Evolutionary conservation across 352 stramenopile genomes (phyloP), one percentile per base, ranked within the genome.

Genomic region (Phytopythium cucurbitacearum): DNA sequence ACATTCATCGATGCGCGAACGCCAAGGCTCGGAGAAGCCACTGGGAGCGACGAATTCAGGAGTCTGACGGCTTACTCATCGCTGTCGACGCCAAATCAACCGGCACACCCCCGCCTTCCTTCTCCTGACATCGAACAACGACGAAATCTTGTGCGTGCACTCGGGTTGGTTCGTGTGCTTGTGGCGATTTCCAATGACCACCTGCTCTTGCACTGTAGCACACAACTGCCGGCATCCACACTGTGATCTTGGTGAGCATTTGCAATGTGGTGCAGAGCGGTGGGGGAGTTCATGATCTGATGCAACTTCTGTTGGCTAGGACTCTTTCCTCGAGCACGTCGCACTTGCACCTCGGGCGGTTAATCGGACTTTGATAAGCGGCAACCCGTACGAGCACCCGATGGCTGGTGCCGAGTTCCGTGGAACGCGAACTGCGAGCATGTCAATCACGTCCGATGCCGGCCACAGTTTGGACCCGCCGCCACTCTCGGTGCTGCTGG

Each of bases 251-350:
- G 71, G 75, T 83, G 51, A 46, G 63, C 8, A 48, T 4, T 5
- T 57, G 1, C 38, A 12, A 40, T 47, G 34, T 54, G 16, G 5
- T 60, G 21, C 8, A 51, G 10, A 10, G 21, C 21, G 21, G 21
- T 28, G 21, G 21, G 21, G 21, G 21, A 28, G 21, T 28, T 34
- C 13, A 11, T 21, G 7, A 21, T 37, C 43, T 28, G 21, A 28
- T 28, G 2, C 21, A 28, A 28, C 21, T 28, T 28, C 21, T 28
- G 21, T 28, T 28, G 21, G 21, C 21, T 28, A 90, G 80, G 80
- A 91, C 38, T 71, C 65, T 7, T 87, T 77, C n/a, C 64, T 91
- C 4, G 67, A 85, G 42, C 62, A 48, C 10, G 67, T 89, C 33
- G 77, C 76, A 38, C 69, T 87, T 34, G 79, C 65, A 37, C 64